Evolutionary conservation across 805 yeast species (phyloP).

Genomic region (Starmera caribaea): DNA sequence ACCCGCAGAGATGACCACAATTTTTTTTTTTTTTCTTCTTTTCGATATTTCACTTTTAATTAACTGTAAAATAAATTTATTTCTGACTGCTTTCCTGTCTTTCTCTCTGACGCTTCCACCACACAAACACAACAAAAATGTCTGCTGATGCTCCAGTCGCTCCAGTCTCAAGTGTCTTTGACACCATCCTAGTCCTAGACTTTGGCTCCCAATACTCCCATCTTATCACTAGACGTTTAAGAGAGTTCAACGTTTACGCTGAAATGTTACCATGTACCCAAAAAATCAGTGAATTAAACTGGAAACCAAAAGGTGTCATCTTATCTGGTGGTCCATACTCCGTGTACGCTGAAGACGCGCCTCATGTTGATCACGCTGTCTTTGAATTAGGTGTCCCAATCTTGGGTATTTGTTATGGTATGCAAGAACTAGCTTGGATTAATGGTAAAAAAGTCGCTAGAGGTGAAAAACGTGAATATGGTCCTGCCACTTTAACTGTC

Average conservation of each 20-base stretch:
- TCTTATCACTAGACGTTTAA: slow-evolving; percentile 89
- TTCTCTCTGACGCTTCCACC: background rate
- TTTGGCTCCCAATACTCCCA: slow-evolving; percentile 99
- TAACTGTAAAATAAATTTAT: background rate
- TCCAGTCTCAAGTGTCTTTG: slow-evolving; percentile 81
- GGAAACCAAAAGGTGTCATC: slow-evolving; percentile 96
- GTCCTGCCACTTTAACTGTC: slow-evolving; percentile 85
- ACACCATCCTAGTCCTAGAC: slow-evolving; percentile 94
- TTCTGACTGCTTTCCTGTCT: background rate
- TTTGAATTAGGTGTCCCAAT: slow-evolving; percentile 90
- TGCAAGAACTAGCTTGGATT: slow-evolving; percentile 99
- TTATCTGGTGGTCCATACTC: slow-evolving; percentile 98
- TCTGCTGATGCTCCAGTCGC: slow-evolving; percentile 14
- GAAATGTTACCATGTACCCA: slow-evolving; percentile 99
- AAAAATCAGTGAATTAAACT: slow-evolving; percentile 80
- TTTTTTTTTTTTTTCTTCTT: background rate
- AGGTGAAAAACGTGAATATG: slow-evolving; percentile 97
- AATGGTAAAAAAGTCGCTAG: slow-evolving; percentile 86
- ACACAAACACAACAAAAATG: slow-evolving; percentile 5
- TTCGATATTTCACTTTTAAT: background rate
- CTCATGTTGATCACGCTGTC: slow-evolving; percentile 93
- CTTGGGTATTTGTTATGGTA: slow-evolving; percentile 96
- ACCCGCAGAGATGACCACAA: slow-evolving; percentile 2
- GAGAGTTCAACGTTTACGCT: slow-evolving; percentile 97
- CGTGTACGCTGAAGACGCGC: slow-evolving; percentile 90